Conservation (phyloP, 495 filamentous ascomycete genomes). For the Clavariopsis aquatica region DNA sequence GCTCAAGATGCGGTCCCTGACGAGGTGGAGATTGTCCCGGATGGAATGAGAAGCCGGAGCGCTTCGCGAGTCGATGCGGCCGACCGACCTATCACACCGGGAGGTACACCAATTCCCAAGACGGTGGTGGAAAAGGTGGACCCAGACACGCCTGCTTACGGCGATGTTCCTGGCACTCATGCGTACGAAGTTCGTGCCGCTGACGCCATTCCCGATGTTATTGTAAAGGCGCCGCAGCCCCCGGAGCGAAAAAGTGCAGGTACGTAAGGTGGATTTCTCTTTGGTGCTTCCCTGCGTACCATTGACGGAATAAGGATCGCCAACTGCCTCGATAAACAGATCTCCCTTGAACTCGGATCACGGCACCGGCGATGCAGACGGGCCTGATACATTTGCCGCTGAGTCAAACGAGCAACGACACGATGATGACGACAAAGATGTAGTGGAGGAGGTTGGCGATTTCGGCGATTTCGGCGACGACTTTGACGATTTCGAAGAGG, state of each 20-base stretch:
- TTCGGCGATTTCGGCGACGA: constrained; percentile 73
- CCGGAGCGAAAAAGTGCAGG: constrained; percentile 52
- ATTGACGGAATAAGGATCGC: constrained; percentile 62
- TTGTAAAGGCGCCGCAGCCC: constrained; percentile 54
- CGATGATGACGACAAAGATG: constrained; percentile 43
- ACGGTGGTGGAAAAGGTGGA: constrained; percentile 84
- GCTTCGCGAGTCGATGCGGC: constrained; percentile 45
- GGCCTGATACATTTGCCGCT: constrained; percentile 38
- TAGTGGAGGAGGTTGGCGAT: constrained; percentile 44
- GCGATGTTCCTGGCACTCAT: constrained; percentile 82
- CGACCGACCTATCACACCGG: constrained; percentile 52
- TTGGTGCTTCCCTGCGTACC: constrained; percentile 50
- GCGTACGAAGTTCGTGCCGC: constrained; percentile 73
- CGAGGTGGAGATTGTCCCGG: constrained; percentile 62
- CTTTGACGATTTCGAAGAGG: constrained; percentile 95
- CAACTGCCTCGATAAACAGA: constrained; percentile 48
- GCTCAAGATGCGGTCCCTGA: constrained; percentile 65
- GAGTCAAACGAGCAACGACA: constrained; percentile 48
- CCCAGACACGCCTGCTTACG: constrained; percentile 65
- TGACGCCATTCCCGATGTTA: constrained; percentile 81
- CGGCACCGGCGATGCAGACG: constrained; percentile 23
- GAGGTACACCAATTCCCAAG: constrained; percentile 68
- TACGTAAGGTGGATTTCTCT: constrained; percentile 47
- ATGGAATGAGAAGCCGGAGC: constrained; percentile 54
- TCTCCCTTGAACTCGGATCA: constrained; percentile 31